Evolutionary conservation across 306 rosid species (phyloP).

Genomic region (Cucumis hystrix): DNA sequence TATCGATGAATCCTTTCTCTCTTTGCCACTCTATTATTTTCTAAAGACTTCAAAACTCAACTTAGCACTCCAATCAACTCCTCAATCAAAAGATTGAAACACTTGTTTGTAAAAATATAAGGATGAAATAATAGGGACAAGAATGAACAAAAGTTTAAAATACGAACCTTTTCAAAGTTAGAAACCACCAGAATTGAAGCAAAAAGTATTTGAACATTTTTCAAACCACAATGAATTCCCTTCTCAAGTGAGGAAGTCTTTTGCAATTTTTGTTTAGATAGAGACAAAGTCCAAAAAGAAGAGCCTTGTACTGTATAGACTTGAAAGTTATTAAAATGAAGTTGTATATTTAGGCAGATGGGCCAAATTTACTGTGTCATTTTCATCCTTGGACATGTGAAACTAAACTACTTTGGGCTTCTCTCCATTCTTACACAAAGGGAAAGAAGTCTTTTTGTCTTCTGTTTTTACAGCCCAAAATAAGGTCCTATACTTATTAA

Average conservation of each 20-base stretch:
- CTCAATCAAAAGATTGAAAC: too few relatives aligned
- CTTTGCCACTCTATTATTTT: too few relatives aligned
- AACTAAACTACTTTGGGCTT: background rate
- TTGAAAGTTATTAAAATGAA: background rate
- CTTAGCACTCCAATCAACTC: too few relatives aligned
- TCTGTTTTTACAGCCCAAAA: background rate
- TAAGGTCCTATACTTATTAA: background rate
- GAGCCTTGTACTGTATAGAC: background rate
- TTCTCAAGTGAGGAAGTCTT: background rate
- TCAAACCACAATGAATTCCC: background rate
- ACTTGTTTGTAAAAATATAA: too few relatives aligned
- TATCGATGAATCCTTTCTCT: too few relatives aligned
- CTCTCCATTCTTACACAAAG: background rate
- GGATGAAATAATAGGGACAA: too few relatives aligned
- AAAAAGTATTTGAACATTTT: background rate
- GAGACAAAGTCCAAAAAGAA: background rate
- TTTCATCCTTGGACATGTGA: background rate
- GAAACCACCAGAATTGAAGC: too few relatives aligned
- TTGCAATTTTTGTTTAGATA: background rate
- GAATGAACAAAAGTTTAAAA: too few relatives aligned
- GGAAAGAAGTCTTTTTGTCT: background rate
- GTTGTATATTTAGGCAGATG: background rate
- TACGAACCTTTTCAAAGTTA: background rate
- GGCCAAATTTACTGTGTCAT: background rate
- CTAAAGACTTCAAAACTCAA: too few relatives aligned